Base-by-base conservation (phyloP, 2,329 filamentous ascomycete species). In the Fusarium sp. region DNA sequence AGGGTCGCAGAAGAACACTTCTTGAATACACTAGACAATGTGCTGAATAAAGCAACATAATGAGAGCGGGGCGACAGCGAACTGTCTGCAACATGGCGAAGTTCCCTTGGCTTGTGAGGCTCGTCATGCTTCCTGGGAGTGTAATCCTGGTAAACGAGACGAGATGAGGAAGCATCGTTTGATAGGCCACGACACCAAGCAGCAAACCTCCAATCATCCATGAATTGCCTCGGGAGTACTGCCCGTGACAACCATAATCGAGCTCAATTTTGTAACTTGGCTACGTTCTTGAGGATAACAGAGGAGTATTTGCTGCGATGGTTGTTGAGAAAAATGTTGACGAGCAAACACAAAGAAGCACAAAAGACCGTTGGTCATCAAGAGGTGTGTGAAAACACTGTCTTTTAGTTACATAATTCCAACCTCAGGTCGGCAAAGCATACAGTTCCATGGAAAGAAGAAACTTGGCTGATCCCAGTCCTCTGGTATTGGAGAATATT, bases 401-500 rank as follows among this genome's bases (percentile, higher is more conserved):
- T 49, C 23, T 60, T 44, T 38, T 38, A 49, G 42, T 38, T 56
- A 49, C 35, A 46, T 44, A 46, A 61, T 44, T 56, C 44, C 52
- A 52, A 19, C 60, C 54, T 49, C 25, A 50, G 56, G n/a, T 57
- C 32, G 32, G 33, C 32, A 53, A 68, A 47, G 46, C 32, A 43
- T 44, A 47, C 49, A 37, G 43, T 35, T 58, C 35, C 46, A 44
- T 30, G 30, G 56, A 49, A 25, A 43, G n/a, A 65, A 67, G 43
- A 64, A 72, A 43, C 37, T 50, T 54, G 58, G 50, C 49, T 63
- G 46, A 59, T 59, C 54, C 69, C 66, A 76, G 47, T 38, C 43
- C 42, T 66, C 56, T 70, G 69, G 57, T 63, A 70, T 68, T 56
- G 64, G 42, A 47, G 40, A 47, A 72, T 56, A 70, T 71, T 69